phyloP scores from a whole-genome alignment of 805 yeast genomes.

The Pichia pseudocactophila region DNA sequence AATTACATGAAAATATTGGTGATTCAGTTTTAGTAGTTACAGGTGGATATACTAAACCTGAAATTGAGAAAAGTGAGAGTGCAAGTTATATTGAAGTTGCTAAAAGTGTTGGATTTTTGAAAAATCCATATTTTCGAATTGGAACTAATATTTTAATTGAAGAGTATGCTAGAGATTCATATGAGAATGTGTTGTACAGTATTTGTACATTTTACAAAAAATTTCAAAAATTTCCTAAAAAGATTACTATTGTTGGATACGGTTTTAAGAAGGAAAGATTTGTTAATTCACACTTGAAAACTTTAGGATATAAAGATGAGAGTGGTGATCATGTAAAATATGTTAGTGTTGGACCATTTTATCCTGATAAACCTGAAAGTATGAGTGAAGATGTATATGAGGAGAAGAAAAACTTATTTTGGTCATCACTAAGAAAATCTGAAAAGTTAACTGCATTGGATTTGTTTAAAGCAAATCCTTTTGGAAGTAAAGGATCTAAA shows the following conservation, averaged over 20 bases:
- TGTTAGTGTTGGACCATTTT: constrained; percentile 54
- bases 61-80: constrained; percentile 46
- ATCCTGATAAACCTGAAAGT: constrained; percentile 11
- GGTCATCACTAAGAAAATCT: constrained; percentile 34
- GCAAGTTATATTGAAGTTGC: constrained; percentile 46
- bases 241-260: constrained; percentile 58
- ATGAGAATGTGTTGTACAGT: constrained; percentile 64
- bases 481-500: constrained; percentile 41
- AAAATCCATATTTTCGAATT: constrained; percentile 4
- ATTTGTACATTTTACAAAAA: constrained; percentile 43
- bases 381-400: constrained; percentile 11
- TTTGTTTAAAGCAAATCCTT: constrained; percentile 48
- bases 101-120: neutral
- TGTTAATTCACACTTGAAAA: constrained; percentile 42
- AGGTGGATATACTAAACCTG: constrained; percentile 66
- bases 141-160: constrained; percentile 38
- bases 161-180: constrained; percentile 71
- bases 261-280: constrained; percentile 64
- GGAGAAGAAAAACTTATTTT: constrained; percentile 31
- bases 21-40: constrained; percentile 20
- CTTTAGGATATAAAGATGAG: constrained; percentile 30
- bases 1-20: constrained; percentile 21
- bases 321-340: constrained; percentile 34
- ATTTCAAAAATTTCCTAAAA: constrained; percentile 38
- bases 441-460: constrained; percentile 47